Percentiles rank a stretch among this genome's conserved stretches.
phyloP scores from a whole-genome alignment of 208 protist genomes.

The Wallacemonas rigidus region DNA sequence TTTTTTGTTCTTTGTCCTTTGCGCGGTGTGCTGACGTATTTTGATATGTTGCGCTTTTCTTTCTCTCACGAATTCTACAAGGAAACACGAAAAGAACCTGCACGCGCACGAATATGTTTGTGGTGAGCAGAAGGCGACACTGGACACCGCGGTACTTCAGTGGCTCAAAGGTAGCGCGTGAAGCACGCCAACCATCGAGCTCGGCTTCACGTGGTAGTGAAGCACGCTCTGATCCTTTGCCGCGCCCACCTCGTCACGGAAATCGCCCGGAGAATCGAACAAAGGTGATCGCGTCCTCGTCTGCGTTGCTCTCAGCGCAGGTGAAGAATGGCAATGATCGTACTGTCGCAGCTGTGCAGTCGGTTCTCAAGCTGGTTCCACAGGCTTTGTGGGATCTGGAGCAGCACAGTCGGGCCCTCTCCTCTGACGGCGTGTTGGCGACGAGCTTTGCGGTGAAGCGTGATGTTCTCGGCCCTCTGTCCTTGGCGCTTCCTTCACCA shows the following conservation, averaged over 20 bases:
- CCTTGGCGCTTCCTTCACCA: constrained; percentile 21
- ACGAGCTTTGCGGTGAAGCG: constrained; percentile 10
- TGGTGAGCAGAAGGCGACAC: constrained; percentile 20
- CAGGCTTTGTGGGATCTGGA: constrained; percentile 1
- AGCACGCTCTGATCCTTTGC: too few species aligned
- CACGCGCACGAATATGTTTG: constrained; percentile 32
- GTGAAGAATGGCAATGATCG: background rate
- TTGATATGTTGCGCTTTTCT: too few species aligned
- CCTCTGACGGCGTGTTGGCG: background rate
- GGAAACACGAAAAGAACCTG: background rate
- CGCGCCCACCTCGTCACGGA: too few species aligned
- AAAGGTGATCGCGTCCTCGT: background rate
- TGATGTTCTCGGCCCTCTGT: constrained; percentile 35
- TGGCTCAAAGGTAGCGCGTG: background rate
- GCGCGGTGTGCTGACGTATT: background rate
- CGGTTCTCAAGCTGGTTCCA: background rate
- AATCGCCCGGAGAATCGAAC: too few species aligned
- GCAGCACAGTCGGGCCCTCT: background rate
- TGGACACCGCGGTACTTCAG: constrained; percentile 61
- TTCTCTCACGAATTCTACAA: background rate
- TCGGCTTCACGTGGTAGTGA: background rate
- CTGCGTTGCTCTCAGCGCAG: background rate
- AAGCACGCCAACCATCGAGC: constrained; percentile 9
- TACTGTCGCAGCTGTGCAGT: background rate
- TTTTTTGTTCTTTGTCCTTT: constrained; percentile 1